Percentiles rank a stretch among this genome's conserved stretches.
phyloP scores from a whole-genome alignment of 768 basidiomycete genomes.

The Omphalotus guepiniiformis region DNA sequence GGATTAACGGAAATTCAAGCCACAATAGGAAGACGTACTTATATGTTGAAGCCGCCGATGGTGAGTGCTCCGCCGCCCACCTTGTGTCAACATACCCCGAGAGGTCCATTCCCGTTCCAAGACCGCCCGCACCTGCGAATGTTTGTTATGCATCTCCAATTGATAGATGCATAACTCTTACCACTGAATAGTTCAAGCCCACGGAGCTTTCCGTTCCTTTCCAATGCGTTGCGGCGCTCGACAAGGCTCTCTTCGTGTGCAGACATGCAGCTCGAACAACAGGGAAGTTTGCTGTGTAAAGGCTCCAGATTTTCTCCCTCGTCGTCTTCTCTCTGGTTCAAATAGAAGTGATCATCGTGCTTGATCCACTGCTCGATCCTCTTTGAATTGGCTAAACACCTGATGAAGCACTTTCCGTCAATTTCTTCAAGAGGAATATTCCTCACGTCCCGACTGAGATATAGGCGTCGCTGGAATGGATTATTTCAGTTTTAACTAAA shows the following conservation, averaged over 20 bases:
- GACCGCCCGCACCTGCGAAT: slow-evolving; percentile 63
- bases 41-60: slow-evolving; percentile 62
- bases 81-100: slow-evolving; percentile 59
- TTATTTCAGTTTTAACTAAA: too few species aligned
- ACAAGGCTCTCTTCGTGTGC: slow-evolving; percentile 27
- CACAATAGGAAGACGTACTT: slow-evolving; percentile 30
- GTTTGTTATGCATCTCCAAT: too few species aligned
- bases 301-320: slow-evolving; percentile 17
- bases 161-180: slow-evolving; percentile 22
- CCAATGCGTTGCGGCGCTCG: slow-evolving; percentile 25
- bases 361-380: slow-evolving; percentile 42
- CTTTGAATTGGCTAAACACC: slow-evolving; percentile 22
- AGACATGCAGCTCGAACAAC: slow-evolving; percentile 1
- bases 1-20: slow-evolving; percentile 3
- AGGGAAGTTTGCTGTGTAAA: slow-evolving; percentile 8
- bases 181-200: slow-evolving; percentile 71
- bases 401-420: slow-evolving; percentile 54
- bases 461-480: slow-evolving; percentile 46
- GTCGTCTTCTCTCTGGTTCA: slow-evolving; percentile 29
- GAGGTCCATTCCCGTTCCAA: slow-evolving; percentile 62
- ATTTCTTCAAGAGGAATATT: slow-evolving; percentile 33
- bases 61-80: slow-evolving; percentile 66
- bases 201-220: slow-evolving; percentile 40
- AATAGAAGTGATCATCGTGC: slow-evolving; percentile 58
- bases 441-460: slow-evolving; percentile 26